A percentile compares a stretch with the other conserved stretches of the same genome.
Conservation (phyloP, 192 early-diverging fungal species). For the Coemansia sp. region DNA sequence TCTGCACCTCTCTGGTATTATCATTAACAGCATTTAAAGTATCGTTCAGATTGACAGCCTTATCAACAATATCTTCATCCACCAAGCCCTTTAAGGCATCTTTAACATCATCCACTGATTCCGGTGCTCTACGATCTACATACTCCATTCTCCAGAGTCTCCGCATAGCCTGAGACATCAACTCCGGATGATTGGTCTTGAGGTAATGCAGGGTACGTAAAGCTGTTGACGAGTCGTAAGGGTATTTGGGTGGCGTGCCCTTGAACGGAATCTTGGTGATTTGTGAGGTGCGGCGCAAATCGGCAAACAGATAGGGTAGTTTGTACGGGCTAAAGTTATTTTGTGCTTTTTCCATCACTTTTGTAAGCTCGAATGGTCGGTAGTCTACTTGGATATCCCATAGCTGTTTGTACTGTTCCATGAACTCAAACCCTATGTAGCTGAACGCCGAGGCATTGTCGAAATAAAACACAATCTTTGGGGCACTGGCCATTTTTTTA, state of each 20-base stretch:
- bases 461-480: slow-evolving; percentile 42
- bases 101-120: slow-evolving; percentile 27
- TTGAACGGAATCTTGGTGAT: slow-evolving; percentile 47
- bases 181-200: slow-evolving; percentile 20
- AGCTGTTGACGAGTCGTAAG: slow-evolving; percentile 30
- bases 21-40: slow-evolving; percentile 17
- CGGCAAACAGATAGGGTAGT: slow-evolving; percentile 31
- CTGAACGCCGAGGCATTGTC: slow-evolving; percentile 43
- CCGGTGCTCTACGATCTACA: slow-evolving; percentile 27
- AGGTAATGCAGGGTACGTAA: slow-evolving; percentile 41
- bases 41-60: slow-evolving; percentile 13
- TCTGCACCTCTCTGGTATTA: slow-evolving; percentile 20
- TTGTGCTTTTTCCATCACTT: slow-evolving; percentile 35
- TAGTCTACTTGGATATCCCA: slow-evolving; percentile 48
- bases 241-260: slow-evolving; percentile 34
- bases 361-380: slow-evolving; percentile 30
- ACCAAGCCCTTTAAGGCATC: slow-evolving; percentile 20
- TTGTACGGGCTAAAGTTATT: slow-evolving; percentile 46
- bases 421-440: slow-evolving; percentile 55
- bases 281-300: slow-evolving; percentile 29
- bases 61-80: slow-evolving; percentile 19
- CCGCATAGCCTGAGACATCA: slow-evolving; percentile 38
- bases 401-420: slow-evolving; percentile 40
- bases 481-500: not conserved
- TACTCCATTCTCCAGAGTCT: slow-evolving; percentile 41